phyloP scores from a whole-genome alignment of 2,329 filamentous ascomycete species.

The Aureobasidium sp. region DNA sequence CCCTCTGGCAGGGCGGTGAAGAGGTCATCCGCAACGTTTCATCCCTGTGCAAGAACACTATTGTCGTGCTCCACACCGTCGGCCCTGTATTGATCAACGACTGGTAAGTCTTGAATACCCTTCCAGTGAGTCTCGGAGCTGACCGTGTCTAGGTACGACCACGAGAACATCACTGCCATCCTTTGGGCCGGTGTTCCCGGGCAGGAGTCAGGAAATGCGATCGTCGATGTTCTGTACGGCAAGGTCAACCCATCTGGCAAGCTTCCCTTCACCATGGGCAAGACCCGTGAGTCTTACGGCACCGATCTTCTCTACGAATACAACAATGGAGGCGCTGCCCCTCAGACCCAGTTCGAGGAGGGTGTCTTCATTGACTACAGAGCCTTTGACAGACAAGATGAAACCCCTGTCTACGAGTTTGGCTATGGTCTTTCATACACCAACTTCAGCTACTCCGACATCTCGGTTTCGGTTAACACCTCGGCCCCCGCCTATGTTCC shows the following conservation, averaged over 20 bases:
- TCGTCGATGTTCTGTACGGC: constrained; percentile 79
- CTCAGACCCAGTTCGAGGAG: constrained; percentile 68
- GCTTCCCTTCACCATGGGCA: constrained; percentile 73
- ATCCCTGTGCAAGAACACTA: constrained; percentile 73
- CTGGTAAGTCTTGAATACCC: constrained; percentile 36
- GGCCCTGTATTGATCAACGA: constrained; percentile 72
- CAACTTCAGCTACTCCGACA: constrained; percentile 66
- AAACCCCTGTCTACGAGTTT: constrained; percentile 71
- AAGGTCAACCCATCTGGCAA: constrained; percentile 69
- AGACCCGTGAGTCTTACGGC: constrained; percentile 60
- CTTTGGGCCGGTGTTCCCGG: constrained; percentile 77
- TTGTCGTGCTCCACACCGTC: constrained; percentile 82
- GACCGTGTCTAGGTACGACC: constrained; percentile 43
- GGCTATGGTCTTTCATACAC: constrained; percentile 77
- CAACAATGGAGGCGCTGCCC: constrained; percentile 59
- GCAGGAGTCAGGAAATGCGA: constrained; percentile 73
- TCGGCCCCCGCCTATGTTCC: constrained; percentile 50
- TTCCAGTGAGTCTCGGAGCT: not conserved
- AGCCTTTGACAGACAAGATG: constrained; percentile 49
- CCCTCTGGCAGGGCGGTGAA: constrained; percentile 79
- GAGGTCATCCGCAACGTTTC: constrained; percentile 74
- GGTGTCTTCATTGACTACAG: constrained; percentile 79
- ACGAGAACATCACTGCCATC: constrained; percentile 75
- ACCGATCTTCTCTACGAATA: constrained; percentile 60
- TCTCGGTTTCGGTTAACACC: constrained; percentile 45